Percentiles rank a stretch among this genome's conserved stretches.
Conservation (phyloP, 768 basidiomycete genomes). For the Boletus fagicola region DNA sequence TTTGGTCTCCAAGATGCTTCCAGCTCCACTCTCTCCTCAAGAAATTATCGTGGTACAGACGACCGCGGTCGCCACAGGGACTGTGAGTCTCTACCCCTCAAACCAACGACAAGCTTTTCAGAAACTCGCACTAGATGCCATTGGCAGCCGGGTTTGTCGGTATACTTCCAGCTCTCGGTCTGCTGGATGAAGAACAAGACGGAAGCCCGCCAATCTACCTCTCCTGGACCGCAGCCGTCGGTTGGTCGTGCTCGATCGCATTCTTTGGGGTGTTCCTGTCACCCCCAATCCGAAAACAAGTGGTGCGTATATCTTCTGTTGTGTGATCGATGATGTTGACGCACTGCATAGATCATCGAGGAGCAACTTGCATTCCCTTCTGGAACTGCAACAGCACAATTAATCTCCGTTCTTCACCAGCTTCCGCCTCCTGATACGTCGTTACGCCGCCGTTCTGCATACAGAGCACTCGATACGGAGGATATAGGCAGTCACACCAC, state of each 20-base stretch:
- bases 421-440: conserved; percentile 64
- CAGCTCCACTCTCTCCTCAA: conserved; percentile 76
- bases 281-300: conserved; percentile 91
- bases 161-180: conserved; percentile 83
- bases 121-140: conserved; percentile 54
- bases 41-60: conserved; percentile 95
- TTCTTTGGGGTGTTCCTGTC: conserved; percentile 99
- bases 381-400: conserved; percentile 93
- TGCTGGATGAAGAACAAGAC: conserved; percentile 73
- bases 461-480: conserved; percentile 41
- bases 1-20: conserved; percentile 73
- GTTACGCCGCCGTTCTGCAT: conserved; percentile 56
- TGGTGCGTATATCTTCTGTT: conserved; percentile 49
- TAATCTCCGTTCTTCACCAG: conserved; percentile 86
- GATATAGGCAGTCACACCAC: conserved; percentile 26
- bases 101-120: not conserved
- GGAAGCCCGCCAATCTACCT: conserved; percentile 74
- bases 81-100: conserved; percentile 29
- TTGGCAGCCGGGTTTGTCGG: conserved; percentile 88
- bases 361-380: conserved; percentile 94
- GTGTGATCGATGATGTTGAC: conserved; percentile 5
- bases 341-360: conserved; percentile 68
- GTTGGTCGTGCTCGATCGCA: conserved; percentile 88
- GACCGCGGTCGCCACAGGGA: conserved; percentile 92
- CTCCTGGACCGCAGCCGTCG: conserved; percentile 68